A percentile compares a stretch with the other conserved stretches of the same genome.
phyloP scores from a whole-genome alignment of 1,139 yeast species.

The Candida anutae region DNA sequence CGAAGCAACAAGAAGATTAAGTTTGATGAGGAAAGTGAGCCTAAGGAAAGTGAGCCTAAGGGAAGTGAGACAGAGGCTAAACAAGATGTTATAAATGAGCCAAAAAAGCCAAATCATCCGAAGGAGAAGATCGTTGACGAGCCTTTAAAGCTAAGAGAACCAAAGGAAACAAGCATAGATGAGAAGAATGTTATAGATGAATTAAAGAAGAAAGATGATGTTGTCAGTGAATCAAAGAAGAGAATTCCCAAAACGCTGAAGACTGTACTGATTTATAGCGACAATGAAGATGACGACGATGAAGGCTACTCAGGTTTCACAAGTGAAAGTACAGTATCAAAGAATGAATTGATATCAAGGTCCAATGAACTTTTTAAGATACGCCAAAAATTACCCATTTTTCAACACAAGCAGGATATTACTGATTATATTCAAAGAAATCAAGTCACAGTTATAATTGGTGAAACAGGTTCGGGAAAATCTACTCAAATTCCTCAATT shows the following conservation, averaged over 20 bases:
- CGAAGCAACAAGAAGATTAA: conserved; percentile 22
- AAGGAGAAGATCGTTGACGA: conserved; percentile 1
- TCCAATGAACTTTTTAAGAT: conserved; percentile 42
- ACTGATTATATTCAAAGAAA: conserved; percentile 45
- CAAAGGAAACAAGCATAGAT: background rate
- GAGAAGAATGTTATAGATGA: background rate
- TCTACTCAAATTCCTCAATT: conserved; percentile 97
- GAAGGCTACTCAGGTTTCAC: conserved; percentile 7
- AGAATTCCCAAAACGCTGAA: background rate
- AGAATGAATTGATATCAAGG: conserved; percentile 22
- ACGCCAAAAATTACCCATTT: conserved; percentile 67
- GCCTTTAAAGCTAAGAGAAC: background rate
- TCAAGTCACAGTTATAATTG: conserved; percentile 75
- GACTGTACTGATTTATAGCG: conserved; percentile 4
- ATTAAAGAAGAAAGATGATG: background rate
- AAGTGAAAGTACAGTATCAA: conserved; percentile 4
- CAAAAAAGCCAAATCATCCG: conserved; percentile 1
- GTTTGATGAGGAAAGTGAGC: conserved; percentile 16
- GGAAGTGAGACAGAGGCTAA: conserved; percentile 1
- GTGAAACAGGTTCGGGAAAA: conserved; percentile 98
- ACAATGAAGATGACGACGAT: conserved; percentile 22
- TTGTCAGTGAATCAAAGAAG: background rate
- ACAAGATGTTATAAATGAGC: conserved; percentile 1
- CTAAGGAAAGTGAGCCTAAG: background rate
- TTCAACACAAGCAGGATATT: conserved; percentile 59